These are phyloP conservation scores for Apiospora marii DNA, from an alignment of 2,329 filamentous ascomycete genomes.

Conservation along the genomic window DNA sequence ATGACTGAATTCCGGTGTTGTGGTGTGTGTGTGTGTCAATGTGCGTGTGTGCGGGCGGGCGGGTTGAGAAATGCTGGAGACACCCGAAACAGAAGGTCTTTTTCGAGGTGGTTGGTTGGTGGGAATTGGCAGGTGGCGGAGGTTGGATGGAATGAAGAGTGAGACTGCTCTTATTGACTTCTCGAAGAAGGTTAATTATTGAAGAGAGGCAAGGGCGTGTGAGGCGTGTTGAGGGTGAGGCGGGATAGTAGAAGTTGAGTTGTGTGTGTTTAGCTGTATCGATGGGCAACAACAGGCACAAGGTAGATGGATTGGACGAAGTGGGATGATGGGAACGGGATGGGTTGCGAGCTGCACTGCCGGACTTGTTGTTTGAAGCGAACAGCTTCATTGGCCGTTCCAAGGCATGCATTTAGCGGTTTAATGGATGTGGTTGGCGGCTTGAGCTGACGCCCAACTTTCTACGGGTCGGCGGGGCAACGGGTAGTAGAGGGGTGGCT, in stretches of 20 bases:
- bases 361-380: constrained; percentile 16
- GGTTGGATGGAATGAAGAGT: constrained; percentile 37
- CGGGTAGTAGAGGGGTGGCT: constrained; percentile 5
- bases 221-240: constrained; percentile 25
- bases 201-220: constrained; percentile 30
- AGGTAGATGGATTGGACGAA: background rate
- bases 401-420: background rate
- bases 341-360: background rate
- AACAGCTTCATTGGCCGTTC: constrained; percentile 5
- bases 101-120: background rate
- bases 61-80: background rate
- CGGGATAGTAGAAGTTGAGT: constrained; percentile 23
- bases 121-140: background rate
- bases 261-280: constrained; percentile 8
- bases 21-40: background rate
- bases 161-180: constrained; percentile 32
- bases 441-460: constrained; percentile 21
- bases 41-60: background rate
- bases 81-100: background rate
- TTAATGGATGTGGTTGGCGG: constrained; percentile 22
- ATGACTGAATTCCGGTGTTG: constrained; percentile 5
- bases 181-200: background rate
- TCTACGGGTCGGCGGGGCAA: constrained; percentile 25
- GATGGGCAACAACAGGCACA: constrained; percentile 4
- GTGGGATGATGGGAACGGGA: background rate